These are phyloP conservation scores for Cyclostephanos tholiformis DNA, from an alignment of 108 stramenopile species.

Conservation along the genomic window DNA sequence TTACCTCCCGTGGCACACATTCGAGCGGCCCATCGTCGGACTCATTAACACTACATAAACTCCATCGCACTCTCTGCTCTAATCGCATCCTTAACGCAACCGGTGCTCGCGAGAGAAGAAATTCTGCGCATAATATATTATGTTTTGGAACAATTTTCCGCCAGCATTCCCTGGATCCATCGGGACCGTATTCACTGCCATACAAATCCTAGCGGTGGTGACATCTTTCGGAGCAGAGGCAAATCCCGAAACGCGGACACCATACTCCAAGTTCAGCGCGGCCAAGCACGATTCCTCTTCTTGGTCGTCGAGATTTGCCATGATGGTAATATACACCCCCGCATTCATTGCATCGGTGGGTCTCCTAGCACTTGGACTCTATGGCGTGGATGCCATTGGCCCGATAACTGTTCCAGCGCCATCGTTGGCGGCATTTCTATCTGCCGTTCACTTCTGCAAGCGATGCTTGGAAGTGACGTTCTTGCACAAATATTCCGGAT, in stretches of 20 bases:
- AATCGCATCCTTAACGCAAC: too few species aligned
- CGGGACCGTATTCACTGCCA: conserved; percentile 24
- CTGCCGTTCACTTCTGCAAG: conserved; percentile 62
- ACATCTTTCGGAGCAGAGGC: conserved; percentile 20
- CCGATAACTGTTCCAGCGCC: conserved; percentile 14
- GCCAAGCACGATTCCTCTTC: conserved; percentile 13
- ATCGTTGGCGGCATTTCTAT: conserved; percentile 41
- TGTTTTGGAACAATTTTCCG: not conserved
- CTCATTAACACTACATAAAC: too few species aligned
- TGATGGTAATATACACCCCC: conserved; percentile 69
- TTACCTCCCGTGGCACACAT: too few species aligned
- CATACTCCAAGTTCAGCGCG: conserved; percentile 44
- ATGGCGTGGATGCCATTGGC: not conserved
- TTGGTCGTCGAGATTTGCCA: conserved; percentile 49
- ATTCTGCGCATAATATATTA: too few species aligned
- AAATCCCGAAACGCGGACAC: conserved; percentile 34
- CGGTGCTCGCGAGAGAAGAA: too few species aligned
- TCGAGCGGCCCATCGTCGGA: too few species aligned
- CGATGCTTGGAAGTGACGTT: conserved; percentile 60
- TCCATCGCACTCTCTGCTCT: too few species aligned
- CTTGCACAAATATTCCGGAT: conserved; percentile 67
- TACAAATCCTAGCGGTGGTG: conserved; percentile 16
- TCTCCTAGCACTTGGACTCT: conserved; percentile 4
- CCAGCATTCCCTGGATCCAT: conserved; percentile 27
- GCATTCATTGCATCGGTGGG: conserved; percentile 34